phyloP scores from a whole-genome alignment of 805 yeast genomes.

The Metschnikowia vanudenii region DNA sequence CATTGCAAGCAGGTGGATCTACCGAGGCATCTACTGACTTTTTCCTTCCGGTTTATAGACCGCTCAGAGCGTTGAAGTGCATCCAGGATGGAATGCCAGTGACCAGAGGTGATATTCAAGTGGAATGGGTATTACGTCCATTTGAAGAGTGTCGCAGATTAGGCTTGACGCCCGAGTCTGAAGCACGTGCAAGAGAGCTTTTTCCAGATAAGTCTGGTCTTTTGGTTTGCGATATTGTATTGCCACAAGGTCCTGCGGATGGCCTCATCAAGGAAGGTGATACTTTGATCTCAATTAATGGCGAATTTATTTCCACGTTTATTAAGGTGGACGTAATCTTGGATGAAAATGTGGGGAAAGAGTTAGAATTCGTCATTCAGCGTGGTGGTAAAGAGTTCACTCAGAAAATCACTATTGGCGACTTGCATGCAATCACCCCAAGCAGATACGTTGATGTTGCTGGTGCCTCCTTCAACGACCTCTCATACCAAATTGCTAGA shows the following conservation, averaged over 20 bases:
- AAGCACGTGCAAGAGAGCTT: constrained; percentile 59
- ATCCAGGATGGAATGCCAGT: constrained; percentile 58
- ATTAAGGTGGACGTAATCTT: constrained; percentile 79
- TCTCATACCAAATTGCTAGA: constrained; percentile 88
- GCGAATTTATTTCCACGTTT: constrained; percentile 61
- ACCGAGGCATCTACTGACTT: constrained; percentile 91
- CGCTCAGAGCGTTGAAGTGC: constrained; percentile 75
- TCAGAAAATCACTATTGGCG: constrained; percentile 58
- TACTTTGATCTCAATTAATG: constrained; percentile 71
- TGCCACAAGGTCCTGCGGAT: constrained; percentile 86
- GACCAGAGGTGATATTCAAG: constrained; percentile 89
- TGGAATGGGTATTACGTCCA: constrained; percentile 83
- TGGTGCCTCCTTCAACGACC: constrained; percentile 82
- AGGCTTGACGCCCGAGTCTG: constrained; percentile 76
- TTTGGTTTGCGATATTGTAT: constrained; percentile 74
- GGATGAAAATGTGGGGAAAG: constrained; percentile 65
- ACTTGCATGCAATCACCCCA: constrained; percentile 82
- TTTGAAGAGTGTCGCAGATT: constrained; percentile 87
- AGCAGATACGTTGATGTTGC: constrained; percentile 74
- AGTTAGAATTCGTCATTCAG: constrained; percentile 49
- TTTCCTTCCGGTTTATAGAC: constrained; percentile 83
- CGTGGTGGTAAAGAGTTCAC: constrained; percentile 58
- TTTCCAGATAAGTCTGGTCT: constrained; percentile 79
- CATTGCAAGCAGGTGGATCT: constrained; percentile 92
- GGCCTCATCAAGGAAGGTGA: constrained; percentile 79